A percentile compares a stretch with the other conserved stretches of the same genome.
Evolutionary conservation across 768 basidiomycete species (phyloP).

Genomic region (Arthromyces matolae): DNA sequence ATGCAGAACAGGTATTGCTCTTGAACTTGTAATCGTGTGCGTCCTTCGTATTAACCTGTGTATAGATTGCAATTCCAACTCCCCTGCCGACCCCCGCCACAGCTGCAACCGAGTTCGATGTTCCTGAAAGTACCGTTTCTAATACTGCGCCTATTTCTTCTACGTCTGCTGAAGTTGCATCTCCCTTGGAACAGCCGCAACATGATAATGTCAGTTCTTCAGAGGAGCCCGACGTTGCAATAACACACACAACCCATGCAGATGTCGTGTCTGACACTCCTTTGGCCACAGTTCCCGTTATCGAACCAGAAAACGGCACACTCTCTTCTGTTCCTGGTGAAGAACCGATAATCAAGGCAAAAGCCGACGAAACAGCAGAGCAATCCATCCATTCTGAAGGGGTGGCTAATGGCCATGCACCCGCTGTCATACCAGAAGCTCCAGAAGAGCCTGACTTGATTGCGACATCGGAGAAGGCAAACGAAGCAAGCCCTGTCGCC

Average conservation of each 20-base stretch:
- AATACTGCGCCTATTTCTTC: slow-evolving; percentile 9
- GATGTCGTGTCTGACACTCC: slow-evolving; percentile 22
- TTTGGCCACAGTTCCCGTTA: slow-evolving; percentile 38
- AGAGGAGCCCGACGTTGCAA: slow-evolving; percentile 7
- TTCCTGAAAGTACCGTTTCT: slow-evolving; percentile 12
- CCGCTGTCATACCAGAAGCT: too few relatives aligned
- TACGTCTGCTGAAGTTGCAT: background rate
- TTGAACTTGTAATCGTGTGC: slow-evolving; percentile 1
- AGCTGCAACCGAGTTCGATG: slow-evolving; percentile 13
- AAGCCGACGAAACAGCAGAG: background rate
- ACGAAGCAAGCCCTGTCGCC: too few relatives aligned
- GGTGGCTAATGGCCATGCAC: too few relatives aligned
- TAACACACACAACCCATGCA: background rate
- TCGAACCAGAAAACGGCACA: slow-evolving; percentile 35
- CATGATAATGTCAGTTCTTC: background rate
- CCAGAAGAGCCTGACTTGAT: too few relatives aligned
- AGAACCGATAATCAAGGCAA: background rate
- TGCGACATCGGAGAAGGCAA: too few relatives aligned
- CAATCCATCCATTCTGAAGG: slow-evolving; percentile 7
- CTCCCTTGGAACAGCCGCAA: background rate
- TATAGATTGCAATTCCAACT: slow-evolving; percentile 28
- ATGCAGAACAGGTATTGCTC: slow-evolving; percentile 14
- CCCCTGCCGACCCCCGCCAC: slow-evolving; percentile 24
- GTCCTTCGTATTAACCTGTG: background rate
- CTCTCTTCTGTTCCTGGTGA: slow-evolving; percentile 3